phyloP scores from a whole-genome alignment of 306 rosid species.

The Dryas drummondii region DNA sequence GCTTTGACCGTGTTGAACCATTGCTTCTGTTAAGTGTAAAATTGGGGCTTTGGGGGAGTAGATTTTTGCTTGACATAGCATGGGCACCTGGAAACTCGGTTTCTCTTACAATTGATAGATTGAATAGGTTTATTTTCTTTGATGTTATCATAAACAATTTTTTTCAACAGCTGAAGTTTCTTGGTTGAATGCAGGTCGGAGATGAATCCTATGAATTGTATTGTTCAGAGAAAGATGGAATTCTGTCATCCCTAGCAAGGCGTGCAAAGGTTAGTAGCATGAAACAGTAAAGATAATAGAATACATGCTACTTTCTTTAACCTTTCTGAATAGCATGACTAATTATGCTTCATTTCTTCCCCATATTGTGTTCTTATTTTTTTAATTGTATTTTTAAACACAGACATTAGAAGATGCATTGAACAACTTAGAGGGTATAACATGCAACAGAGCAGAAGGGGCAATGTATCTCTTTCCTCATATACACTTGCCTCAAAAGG shows the following conservation, averaged over 20 bases:
- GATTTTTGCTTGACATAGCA: not conserved
- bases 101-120: not conserved
- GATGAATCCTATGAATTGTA: constrained; percentile 80
- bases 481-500: constrained; percentile 61
- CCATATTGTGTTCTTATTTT: not conserved
- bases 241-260: constrained; percentile 72
- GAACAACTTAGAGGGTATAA: constrained; percentile 74
- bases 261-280: constrained; percentile 81
- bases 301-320: not conserved
- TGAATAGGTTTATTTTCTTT: not conserved
- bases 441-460: constrained; percentile 91
- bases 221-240: constrained; percentile 69
- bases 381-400: not conserved
- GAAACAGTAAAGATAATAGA: not conserved
- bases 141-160: not conserved
- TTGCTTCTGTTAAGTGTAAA: not conserved
- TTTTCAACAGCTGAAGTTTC: not conserved
- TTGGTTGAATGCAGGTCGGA: constrained; percentile 61
- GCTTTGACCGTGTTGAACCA: not conserved
- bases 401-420: constrained; percentile 75
- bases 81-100: not conserved
- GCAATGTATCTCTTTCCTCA: constrained; percentile 88
- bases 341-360: not conserved
- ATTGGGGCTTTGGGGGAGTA: not conserved
- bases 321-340: not conserved